Evolutionary conservation across 1,139 yeast species (phyloP).

Genomic region (Ogataea hybrid): DNA sequence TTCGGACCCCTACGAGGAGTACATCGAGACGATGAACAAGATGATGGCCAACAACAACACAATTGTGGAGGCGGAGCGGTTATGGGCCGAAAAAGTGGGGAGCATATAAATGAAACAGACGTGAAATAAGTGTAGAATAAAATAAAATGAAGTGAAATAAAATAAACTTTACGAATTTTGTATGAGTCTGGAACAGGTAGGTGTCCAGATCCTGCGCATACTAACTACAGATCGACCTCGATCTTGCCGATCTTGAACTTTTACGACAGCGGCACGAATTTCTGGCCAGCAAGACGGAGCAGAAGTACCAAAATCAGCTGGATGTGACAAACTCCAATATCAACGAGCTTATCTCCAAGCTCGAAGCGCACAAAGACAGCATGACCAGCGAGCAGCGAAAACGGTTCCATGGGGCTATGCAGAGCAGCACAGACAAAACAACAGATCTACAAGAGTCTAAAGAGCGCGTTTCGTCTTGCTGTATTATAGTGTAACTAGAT

Average conservation of each 20-base stretch:
- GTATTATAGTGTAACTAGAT: slow-evolving; percentile 14
- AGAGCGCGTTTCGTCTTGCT: not conserved
- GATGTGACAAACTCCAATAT: slow-evolving; percentile 1
- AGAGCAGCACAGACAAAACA: not conserved
- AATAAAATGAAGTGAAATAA: not conserved
- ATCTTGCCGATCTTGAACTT: slow-evolving; percentile 2
- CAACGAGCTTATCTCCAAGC: not conserved
- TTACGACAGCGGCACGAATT: slow-evolving; percentile 3
- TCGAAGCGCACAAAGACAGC: not conserved
- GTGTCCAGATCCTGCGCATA: not conserved
- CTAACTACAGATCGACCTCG: slow-evolving; percentile 7
- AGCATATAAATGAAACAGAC: not conserved
- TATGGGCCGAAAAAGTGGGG: slow-evolving; percentile 45
- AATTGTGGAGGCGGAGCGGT: slow-evolving; percentile 82
- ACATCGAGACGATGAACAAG: slow-evolving; percentile 93
- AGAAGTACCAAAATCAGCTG: slow-evolving; percentile 4
- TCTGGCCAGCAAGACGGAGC: not conserved
- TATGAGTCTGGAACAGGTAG: slow-evolving; percentile 5
- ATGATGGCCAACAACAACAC: slow-evolving; percentile 93
- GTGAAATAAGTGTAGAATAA: not conserved
- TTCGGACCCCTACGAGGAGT: slow-evolving; percentile 93
- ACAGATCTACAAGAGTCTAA: not conserved
- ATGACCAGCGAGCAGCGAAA: slow-evolving; percentile 6
- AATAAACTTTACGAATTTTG: not conserved
- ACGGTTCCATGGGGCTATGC: not conserved